phyloP scores from a whole-genome alignment of 1,284 basidiomycete genomes.

The Fistulina hepatica region DNA sequence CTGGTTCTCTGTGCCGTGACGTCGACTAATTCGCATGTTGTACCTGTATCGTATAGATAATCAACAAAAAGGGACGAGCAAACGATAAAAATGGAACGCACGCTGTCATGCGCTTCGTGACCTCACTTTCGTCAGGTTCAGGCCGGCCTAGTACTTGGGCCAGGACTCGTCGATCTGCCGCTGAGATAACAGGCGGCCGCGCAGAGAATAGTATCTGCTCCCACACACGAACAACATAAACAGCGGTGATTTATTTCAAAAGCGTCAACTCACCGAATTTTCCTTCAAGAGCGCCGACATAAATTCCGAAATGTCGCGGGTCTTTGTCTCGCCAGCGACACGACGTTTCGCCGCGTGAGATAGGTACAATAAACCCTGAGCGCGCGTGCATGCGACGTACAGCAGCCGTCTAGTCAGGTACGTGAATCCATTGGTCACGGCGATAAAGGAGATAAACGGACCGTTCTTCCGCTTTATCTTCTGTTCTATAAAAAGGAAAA shows the following conservation, averaged over 20 bases:
- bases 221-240: slow-evolving; percentile 5
- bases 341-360: slow-evolving; percentile 38
- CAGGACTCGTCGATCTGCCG: slow-evolving; percentile 26
- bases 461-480: slow-evolving; percentile 79
- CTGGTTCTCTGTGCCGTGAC: slow-evolving; percentile 9
- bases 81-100: too few species aligned
- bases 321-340: slow-evolving; percentile 38
- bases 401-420: slow-evolving; percentile 59
- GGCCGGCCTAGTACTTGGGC: slow-evolving; percentile 30
- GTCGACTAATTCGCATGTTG: slow-evolving; percentile 11
- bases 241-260: background rate
- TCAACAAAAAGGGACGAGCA: slow-evolving; percentile 19
- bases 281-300: slow-evolving; percentile 28
- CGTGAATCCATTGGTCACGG: slow-evolving; percentile 1
- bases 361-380: slow-evolving; percentile 67
- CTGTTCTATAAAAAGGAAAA: slow-evolving; percentile 71
- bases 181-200: slow-evolving; percentile 23
- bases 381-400: slow-evolving; percentile 87
- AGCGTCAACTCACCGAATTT: slow-evolving; percentile 24
- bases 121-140: slow-evolving; percentile 30
- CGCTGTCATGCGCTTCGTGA: slow-evolving; percentile 31
- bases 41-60: slow-evolving; percentile 3
- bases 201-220: slow-evolving; percentile 27
- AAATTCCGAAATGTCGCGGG: slow-evolving; percentile 37
- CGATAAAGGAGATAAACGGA: slow-evolving; percentile 19